Evolutionary conservation across 257 asterid species (phyloP).

Genomic region (Asclepias syriaca): DNA sequence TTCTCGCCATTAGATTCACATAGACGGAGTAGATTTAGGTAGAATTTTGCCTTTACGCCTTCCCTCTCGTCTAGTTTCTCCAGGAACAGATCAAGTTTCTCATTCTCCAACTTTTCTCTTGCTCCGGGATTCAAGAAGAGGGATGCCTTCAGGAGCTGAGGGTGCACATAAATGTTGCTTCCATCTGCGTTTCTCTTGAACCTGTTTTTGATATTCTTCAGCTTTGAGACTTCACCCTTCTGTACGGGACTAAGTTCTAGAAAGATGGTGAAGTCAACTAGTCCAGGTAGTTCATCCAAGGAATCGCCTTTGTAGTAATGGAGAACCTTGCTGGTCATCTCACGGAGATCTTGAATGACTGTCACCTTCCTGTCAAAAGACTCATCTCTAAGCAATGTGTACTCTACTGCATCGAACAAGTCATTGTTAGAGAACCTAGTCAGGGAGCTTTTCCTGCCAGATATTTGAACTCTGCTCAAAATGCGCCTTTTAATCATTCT

Average conservation of each 20-base stretch:
- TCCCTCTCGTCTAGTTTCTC: constrained; percentile 23
- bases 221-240: constrained; percentile 36
- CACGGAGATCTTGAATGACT: constrained; percentile 75
- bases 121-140: constrained; percentile 13
- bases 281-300: constrained; percentile 90
- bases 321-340: constrained; percentile 70
- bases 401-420: constrained; percentile 71
- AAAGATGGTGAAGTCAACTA: constrained; percentile 71
- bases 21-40: constrained; percentile 64
- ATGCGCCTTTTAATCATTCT: constrained; percentile 62
- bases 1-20: constrained; percentile 75
- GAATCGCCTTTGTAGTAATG: constrained; percentile 91
- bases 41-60: constrained; percentile 80
- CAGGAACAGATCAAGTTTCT: constrained; percentile 37
- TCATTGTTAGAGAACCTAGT: constrained; percentile 46
- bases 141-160: constrained; percentile 22
- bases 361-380: constrained; percentile 50
- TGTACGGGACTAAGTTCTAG: constrained; percentile 58
- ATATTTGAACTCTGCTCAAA: constrained; percentile 59
- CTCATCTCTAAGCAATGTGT: constrained; percentile 53
- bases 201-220: constrained; percentile 38
- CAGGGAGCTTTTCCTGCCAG: constrained; percentile 32
- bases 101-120: constrained; percentile 37
- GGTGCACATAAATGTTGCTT: constrained; percentile 76
- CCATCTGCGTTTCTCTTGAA: constrained; percentile 69